phyloP scores from a whole-genome alignment of 176 grass and related monocot species.

The Carex myosuroides region DNA sequence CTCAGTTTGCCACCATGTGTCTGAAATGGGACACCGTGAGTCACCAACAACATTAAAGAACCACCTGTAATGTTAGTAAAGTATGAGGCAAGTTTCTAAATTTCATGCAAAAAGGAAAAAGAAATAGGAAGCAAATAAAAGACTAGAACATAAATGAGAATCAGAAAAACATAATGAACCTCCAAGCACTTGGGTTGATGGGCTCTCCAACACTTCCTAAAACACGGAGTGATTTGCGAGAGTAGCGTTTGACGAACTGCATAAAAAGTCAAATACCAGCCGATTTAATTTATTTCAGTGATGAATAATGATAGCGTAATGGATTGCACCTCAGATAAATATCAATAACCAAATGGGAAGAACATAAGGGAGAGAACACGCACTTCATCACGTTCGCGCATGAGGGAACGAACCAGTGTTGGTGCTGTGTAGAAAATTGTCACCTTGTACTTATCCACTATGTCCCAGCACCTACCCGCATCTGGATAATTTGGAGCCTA shows the following conservation, averaged over 20 bases:
- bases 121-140: not conserved
- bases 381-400: conserved; percentile 85
- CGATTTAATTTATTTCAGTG: not conserved
- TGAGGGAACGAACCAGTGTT: conserved; percentile 87
- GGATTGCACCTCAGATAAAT: not conserved
- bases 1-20: conserved; percentile 99
- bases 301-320: not conserved
- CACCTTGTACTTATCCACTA: conserved; percentile 92
- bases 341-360: conserved; percentile 17
- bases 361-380: conserved; percentile 16
- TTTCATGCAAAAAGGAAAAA: conserved; percentile 3
- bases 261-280: conserved; percentile 14
- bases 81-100: not conserved
- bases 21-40: conserved; percentile 84
- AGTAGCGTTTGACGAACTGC: conserved; percentile 79
- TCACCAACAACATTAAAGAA: conserved; percentile 84
- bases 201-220: conserved; percentile 99
- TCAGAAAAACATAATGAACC: conserved; percentile 32
- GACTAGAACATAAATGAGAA: not conserved
- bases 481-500: conserved; percentile 97
- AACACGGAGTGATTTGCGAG: conserved; percentile 90
- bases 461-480: conserved; percentile 80
- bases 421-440: conserved; percentile 99
- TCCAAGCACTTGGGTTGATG: conserved; percentile 97
- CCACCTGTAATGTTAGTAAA: conserved; percentile 53